These are phyloP conservation scores for Phycomyces blakesleeanus DNA, from an alignment of 192 early-diverging fungal genomes.

Conservation along the genomic window DNA sequence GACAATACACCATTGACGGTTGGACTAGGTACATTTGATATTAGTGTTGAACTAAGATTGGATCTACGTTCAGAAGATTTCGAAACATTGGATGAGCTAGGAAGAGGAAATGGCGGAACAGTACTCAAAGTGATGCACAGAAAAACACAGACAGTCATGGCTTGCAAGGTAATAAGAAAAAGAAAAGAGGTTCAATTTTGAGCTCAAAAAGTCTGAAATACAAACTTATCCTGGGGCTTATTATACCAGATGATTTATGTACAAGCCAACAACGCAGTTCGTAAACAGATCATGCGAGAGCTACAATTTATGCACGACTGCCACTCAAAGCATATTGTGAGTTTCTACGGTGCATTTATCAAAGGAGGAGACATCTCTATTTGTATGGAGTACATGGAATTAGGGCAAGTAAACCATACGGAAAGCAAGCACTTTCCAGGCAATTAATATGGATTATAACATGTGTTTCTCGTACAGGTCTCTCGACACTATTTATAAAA, in stretches of 20 bases:
- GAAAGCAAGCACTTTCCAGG: too few relatives aligned
- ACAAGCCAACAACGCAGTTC: constrained; percentile 58
- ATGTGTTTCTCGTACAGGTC: constrained; percentile 44
- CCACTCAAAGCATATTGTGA: constrained; percentile 87
- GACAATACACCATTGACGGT: constrained; percentile 28
- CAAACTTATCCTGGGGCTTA: too few relatives aligned
- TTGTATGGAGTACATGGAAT: constrained; percentile 96
- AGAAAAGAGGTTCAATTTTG: not conserved
- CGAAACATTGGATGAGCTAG: constrained; percentile 73
- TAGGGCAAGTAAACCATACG: constrained; percentile 49
- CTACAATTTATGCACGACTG: constrained; percentile 93
- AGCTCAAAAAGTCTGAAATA: too few relatives aligned
- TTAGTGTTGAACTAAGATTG: constrained; percentile 67
- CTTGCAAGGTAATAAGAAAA: constrained; percentile 91
- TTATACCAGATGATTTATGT: constrained; percentile 10
- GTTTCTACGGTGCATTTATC: constrained; percentile 91
- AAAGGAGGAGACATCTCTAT: constrained; percentile 79
- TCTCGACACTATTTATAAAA: constrained; percentile 85
- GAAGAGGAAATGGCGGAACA: constrained; percentile 88
- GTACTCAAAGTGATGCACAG: constrained; percentile 82
- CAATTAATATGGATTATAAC: not conserved
- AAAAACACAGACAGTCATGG: constrained; percentile 87
- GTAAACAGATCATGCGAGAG: constrained; percentile 87
- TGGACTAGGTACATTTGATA: constrained; percentile 50
- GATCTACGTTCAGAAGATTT: constrained; percentile 85